Evolutionary conservation across 2,329 filamentous ascomycete genomes (phyloP), one percentile per base, ranked within the genome.

Genomic region (Microcyclospora pomicola): DNA sequence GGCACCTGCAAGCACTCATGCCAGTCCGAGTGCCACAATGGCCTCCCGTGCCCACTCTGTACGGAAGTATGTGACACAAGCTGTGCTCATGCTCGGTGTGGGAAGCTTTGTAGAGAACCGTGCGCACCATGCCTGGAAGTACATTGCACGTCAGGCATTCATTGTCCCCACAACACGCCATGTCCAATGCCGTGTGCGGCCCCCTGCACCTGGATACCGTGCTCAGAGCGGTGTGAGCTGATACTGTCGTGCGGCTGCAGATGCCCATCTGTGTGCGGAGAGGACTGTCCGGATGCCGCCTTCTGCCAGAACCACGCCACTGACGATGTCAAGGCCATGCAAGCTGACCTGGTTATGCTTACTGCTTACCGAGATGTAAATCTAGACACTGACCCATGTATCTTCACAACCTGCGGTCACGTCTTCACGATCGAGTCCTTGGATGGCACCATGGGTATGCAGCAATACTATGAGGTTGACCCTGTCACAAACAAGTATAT

Each of bases 161-260:
- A 24, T 31, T 81, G 76, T 43, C 62, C 64, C 6, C 77, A 82
- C 47, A 28, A 59, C 49, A 31, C 30, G 9, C 15, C 47, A 31
- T 69, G 66, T 42, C 49, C 52, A 0, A 65, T 75, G 63, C 72
- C 72, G 13, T 83, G 80, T 43, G 75, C 75, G 0, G 78, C 71
- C 0, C 78, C 80, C 0, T 85, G 79, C 50, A 64, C 80, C 45
- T 69, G 73, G 58, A 50, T 82, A 0, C 80, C 80, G 1, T 85
- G 79, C 51, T 70, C 69, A 1, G 54, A 65, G 46, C 33, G 78
- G 7, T 85, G 80, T 49, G 49, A 60, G 2, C 61, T 69, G 19
- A 12, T 41, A 0, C 54, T 83, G 3, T 13, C 16, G 0, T 83
- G 79, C 49, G 72, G 72, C 1, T 77, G 82, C 52, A 70, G 64